These are phyloP conservation scores for Suillus americanus DNA, from an alignment of 768 basidiomycete genomes.

Conservation along the genomic window DNA sequence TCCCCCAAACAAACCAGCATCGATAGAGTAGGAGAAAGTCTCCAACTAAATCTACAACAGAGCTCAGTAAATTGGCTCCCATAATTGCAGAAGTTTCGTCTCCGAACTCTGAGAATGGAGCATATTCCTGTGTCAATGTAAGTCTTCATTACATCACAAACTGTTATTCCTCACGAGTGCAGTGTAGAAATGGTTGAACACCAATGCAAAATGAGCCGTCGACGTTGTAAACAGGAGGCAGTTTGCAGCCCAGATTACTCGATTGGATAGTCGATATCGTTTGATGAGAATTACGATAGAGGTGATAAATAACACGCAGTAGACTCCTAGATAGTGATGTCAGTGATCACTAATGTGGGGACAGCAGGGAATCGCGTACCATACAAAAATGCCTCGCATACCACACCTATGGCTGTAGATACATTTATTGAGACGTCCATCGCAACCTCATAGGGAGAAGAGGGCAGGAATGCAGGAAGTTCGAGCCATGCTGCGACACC, in stretches of 20 bases:
- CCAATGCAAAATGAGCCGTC: constrained; percentile 18
- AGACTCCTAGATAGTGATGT: constrained; percentile 7
- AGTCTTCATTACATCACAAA: constrained; percentile 2
- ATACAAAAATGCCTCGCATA: constrained; percentile 24
- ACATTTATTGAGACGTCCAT: neutral
- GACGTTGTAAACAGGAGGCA: constrained; percentile 17
- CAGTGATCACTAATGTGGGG: neutral
- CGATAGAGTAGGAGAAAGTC: constrained; percentile 31
- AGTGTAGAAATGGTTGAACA: constrained; percentile 22
- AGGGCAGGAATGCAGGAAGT: too few relatives aligned
- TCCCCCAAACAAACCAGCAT: constrained; percentile 33
- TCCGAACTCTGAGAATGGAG: constrained; percentile 16
- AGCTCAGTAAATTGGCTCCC: constrained; percentile 27
- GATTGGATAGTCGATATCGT: neutral
- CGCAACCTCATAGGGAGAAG: too few relatives aligned
- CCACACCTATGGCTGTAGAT: constrained; percentile 15
- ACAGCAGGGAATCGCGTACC: constrained; percentile 14
- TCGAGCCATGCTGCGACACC: too few relatives aligned
- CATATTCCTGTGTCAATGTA: constrained; percentile 8
- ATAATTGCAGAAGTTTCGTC: constrained; percentile 19
- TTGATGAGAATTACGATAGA: constrained; percentile 14
- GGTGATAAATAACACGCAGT: constrained; percentile 15
- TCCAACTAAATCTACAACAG: constrained; percentile 21
- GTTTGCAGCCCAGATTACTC: constrained; percentile 12
- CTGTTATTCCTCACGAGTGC: constrained; percentile 17